Base-by-base conservation (phyloP, 2,329 filamentous ascomycete genomes). In the Graphiopsis chlorocephala region DNA sequence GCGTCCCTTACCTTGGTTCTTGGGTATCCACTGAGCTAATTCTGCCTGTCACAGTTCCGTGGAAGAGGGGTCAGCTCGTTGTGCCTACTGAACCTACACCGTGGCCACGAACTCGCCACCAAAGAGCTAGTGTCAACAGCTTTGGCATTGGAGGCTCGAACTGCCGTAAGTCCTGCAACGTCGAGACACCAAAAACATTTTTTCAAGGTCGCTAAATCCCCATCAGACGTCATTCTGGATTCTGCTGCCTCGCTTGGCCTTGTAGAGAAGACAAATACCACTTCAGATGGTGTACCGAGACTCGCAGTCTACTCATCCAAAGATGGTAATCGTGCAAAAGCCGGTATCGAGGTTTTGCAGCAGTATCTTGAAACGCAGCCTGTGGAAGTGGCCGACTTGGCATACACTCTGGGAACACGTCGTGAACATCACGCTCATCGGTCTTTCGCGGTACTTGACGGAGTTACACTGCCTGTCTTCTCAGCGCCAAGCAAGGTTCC, bases 121-220 rank as follows among this genome's bases (percentile, higher is more conserved):
- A 68, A 12, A 56, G 68, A 28, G 62, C 63, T 11, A 64, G 62
- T 31, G 50, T 61, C 50, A 72, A 74, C 64, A 66, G 53, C 20
- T 73, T 74, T 45, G 72, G 72, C 11, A 68, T 68, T 50, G 72
- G 72, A 4, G 72, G 72, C 11, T 66, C 71, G 7, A 75, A 74
- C 45, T 35, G 33, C 33, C 33, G 33, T 35, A 17, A 35, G 33
- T 35, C 33, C 14, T 17, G 33, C 33, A 35, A 35, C 5, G 4
- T 14, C 33, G 33, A 17, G 6, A 35, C 0, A 15, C 1, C 3
- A 4, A 15, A 4, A 35, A 35, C 4, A 35, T 15, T 3, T 35
- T 17, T 35, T 6, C n/a, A n/a, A 17, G 14, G 6, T 17, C 33
- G 14, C 33, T 35, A 15, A 35, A 15, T 8, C 14, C 15, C 33